Evolutionary conservation across 2,329 filamentous ascomycete species (phyloP).

Genomic region (Nigrospora osmanthi): DNA sequence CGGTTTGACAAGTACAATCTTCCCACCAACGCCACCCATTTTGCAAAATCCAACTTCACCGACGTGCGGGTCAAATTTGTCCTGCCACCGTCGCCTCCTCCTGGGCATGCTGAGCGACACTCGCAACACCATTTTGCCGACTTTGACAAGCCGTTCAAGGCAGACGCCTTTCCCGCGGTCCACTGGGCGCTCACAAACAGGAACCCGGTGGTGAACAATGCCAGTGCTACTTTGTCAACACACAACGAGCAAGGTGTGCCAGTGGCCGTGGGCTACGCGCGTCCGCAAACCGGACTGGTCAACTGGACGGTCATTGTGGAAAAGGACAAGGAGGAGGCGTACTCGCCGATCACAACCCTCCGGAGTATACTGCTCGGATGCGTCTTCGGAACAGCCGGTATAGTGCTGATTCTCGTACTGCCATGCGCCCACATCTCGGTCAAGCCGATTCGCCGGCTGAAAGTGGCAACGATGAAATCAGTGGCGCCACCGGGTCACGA

Average conservation of each 20-base stretch:
- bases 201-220: constrained; percentile 51
- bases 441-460: constrained; percentile 68
- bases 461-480: constrained; percentile 66
- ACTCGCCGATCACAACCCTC: constrained; percentile 65
- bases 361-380: constrained; percentile 75
- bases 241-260: constrained; percentile 61
- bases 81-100: constrained; percentile 42
- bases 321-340: constrained; percentile 66
- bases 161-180: constrained; percentile 56
- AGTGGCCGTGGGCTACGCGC: constrained; percentile 76
- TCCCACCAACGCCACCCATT: constrained; percentile 38
- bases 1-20: constrained; percentile 40
- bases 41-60: constrained; percentile 26
- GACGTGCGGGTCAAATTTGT: constrained; percentile 47
- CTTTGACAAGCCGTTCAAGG: constrained; percentile 45
- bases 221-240: constrained; percentile 60
- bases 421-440: constrained; percentile 79
- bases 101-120: constrained; percentile 39
- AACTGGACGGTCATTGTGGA: constrained; percentile 82
- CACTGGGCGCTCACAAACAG: constrained; percentile 48
- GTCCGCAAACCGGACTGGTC: constrained; percentile 58
- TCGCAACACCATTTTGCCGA: constrained; percentile 29
- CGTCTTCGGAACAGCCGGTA: constrained; percentile 73
- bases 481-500: constrained; percentile 58
- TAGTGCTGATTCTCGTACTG: constrained; percentile 63